Base-by-base conservation (phyloP, 139 green algal genomes). In the Chlamydomonas incerta region DNA sequence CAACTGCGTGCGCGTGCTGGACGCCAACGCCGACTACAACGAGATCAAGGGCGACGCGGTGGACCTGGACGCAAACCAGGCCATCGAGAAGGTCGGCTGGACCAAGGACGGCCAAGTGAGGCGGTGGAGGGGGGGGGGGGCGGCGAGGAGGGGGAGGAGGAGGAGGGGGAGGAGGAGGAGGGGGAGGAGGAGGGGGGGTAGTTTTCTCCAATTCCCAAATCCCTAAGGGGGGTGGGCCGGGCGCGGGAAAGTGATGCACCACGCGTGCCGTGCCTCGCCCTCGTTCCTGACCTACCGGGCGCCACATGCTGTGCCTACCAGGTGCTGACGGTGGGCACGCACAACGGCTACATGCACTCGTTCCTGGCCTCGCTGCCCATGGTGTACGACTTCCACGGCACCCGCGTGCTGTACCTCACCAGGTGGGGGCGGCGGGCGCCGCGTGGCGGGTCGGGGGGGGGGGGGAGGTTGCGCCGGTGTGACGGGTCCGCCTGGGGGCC, bases 311-410 rank as follows among this genome's bases (percentile, higher is more conserved):
- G 41, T 50, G 41, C 41, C 55, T 2, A 3, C 18, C 79, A 85
- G 79, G 86, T 97, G 33, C 88, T 98, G 31, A 94, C 92, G 0
- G 82, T 96, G 33, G 82, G 72, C 41, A 96, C 91, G 3, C 68
- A 83, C 63, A 89, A 91, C 17, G 91, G 92, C 63, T 86, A 92
- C 55, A 41, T 96, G 15, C 50, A 88, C 74, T 90, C 70, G 65
- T 95, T 92, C 80, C 84, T 97, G 35, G 93, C 93, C 37, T 87
- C 91, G 13, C 86, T 97, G 77, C 94, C 94, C 1, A 81, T 90
- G 21, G 87, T 97, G n/a, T 91, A 85, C 76, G 88, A 90, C 70
- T 86, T 83, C 58, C 88, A 89, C 74, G 87, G 68, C 41, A 85
- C 75, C 20, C 77, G 86, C 72, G 88, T 92, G 26, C 75, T 92